Evolutionary conservation across 164 flowering plant genomes (phyloP), one percentile per base, ranked within the genome.

Genomic region (Kingdonia uniflora): DNA sequence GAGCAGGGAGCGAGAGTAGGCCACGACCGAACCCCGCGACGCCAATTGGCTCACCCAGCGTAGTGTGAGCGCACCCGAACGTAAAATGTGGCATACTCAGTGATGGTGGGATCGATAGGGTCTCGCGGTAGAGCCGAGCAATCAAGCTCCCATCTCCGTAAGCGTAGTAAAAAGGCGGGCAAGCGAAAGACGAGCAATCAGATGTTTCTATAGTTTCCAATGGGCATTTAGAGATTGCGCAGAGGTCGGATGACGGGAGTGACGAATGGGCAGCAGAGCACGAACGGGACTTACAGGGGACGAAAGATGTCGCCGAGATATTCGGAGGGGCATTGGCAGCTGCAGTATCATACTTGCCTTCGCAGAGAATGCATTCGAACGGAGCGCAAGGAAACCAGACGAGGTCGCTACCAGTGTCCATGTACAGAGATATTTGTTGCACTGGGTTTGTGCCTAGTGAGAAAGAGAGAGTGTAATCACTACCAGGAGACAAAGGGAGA

Each of bases 1-100:
- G 98, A 14, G 87, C 87, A 0, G 95, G 95, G 7, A 91, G 56
- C 5, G 98, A 92, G 13, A 92, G 85, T 0, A 50, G 17, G 6
- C 98, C 98, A 5, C 80, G 80, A 41, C 98, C 98, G 61, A 92
- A 88, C 1, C 98, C 98, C 1, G 96, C 98, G 6, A 92, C 98
- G 0, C 98, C 98, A 5, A 84, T 62, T 6, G 96, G 94, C 69
- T 87, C 98, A 12, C 65, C 98, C 6, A 92, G 76, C 1, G 95
- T 61, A 2, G 80, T 57, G 64, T 82, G 82, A 6, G 98, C 85
- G 52, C 95, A 88, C 2, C 89, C 98, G 21, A 88, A 87, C 0
- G 95, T 84, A 76, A 92, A 88, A 41, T 84, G 78, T 2, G 44
- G 58, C 4, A 85, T 53, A 3, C 47, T 38, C 4, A 85, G 54